phyloP scores from a whole-genome alignment of 805 yeast species.

The Saccharomyces paradoxus region DNA sequence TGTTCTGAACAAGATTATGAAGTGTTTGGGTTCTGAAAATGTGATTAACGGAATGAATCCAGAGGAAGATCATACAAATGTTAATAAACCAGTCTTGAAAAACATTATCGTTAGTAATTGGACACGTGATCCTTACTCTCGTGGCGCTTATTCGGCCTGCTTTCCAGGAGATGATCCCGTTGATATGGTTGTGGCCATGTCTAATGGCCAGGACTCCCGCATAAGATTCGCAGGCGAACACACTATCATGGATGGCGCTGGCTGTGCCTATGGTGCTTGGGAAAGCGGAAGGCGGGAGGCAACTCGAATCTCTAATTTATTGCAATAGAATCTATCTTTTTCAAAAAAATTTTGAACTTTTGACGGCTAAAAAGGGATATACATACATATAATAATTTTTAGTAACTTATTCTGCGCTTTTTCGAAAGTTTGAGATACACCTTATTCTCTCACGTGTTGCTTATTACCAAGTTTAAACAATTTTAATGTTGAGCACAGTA shows the following conservation, averaged over 20 bases:
- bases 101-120: constrained; percentile 54
- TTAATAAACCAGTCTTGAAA: constrained; percentile 30
- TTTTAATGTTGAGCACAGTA: not conserved
- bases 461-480: not conserved
- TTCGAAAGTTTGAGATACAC: not conserved
- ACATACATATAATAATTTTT: not conserved
- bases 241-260: constrained; percentile 77
- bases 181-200: constrained; percentile 51
- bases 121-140: constrained; percentile 69
- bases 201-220: constrained; percentile 44
- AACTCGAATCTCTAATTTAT: constrained; percentile 24
- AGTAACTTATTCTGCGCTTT: not conserved
- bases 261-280: constrained; percentile 91
- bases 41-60: constrained; percentile 4
- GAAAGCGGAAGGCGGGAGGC: constrained; percentile 61
- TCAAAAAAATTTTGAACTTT: not conserved
- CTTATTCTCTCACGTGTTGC: not conserved
- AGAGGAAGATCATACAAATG: not conserved
- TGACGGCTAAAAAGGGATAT: not conserved
- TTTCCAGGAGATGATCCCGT: constrained; percentile 62
- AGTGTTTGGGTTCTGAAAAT: constrained; percentile 10
- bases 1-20: constrained; percentile 24
- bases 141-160: constrained; percentile 79
- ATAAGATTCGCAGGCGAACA: constrained; percentile 90
- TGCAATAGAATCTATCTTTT: not conserved